These are phyloP conservation scores for Dimargaris cristalligena DNA, from an alignment of 192 early-diverging fungal species.

Conservation along the genomic window DNA sequence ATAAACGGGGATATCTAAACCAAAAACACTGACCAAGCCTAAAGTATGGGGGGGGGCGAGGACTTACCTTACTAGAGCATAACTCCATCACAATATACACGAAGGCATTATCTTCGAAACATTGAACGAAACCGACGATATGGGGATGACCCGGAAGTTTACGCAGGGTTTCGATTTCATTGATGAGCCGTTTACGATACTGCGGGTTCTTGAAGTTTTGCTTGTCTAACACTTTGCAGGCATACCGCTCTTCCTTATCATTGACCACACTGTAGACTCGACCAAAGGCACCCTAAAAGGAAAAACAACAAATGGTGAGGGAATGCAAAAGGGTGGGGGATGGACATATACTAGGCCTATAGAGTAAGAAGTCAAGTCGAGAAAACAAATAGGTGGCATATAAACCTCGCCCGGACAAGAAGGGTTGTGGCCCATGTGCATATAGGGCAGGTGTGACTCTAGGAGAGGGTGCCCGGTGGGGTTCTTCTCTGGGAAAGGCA, in stretches of 20 bases:
- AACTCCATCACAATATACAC: slow-evolving; percentile 87
- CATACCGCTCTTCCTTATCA: slow-evolving; percentile 29
- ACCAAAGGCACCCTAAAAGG: slow-evolving; percentile 72
- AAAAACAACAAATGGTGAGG: slow-evolving; percentile 3
- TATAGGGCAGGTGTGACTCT: background rate
- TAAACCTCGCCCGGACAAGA: background rate
- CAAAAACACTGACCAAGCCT: no score
- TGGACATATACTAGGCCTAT: background rate
- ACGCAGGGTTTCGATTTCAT: slow-evolving; percentile 30
- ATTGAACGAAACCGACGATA: slow-evolving; percentile 61
- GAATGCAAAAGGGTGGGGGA: background rate
- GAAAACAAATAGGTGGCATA: background rate
- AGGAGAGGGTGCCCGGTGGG: no score
- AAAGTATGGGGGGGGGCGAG: no score
- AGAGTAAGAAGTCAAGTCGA: background rate
- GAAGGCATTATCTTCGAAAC: slow-evolving; percentile 76
- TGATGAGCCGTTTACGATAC: slow-evolving; percentile 26
- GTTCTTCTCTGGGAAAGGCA: no score
- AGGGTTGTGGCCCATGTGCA: background rate
- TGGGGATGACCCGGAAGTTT: slow-evolving; percentile 42
- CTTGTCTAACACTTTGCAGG: slow-evolving; percentile 43
- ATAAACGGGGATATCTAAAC: no score
- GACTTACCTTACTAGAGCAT: slow-evolving; percentile 50
- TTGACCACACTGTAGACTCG: slow-evolving; percentile 59
- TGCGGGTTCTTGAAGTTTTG: slow-evolving; percentile 23